Base-by-base conservation (phyloP, 108 stramenopile species). In the Pseudonitzschia pungens region DNA sequence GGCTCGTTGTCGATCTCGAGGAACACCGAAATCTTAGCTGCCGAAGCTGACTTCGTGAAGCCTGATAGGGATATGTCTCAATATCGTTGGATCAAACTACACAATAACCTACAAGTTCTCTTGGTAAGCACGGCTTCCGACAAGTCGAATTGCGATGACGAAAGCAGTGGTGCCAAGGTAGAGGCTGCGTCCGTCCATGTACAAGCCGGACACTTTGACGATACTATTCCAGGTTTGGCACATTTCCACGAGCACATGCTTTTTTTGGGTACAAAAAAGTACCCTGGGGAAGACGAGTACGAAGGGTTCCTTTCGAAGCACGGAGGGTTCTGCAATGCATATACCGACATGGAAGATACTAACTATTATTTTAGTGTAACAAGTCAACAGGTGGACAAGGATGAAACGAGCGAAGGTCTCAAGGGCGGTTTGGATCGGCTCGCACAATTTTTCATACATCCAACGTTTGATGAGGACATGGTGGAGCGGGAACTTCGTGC, bases 221-320 rank as follows among this genome's bases (percentile, higher is more conserved):
- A 92, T 51, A 80, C 79, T 5, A 57, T 81, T 45, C 80, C 89
- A 12, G 90, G 94, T 24, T 69, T 95, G 26, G 91, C 92, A 14
- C 96, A 97, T 58, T 97, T 97, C 67, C 90, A 96, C 78, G 98
- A 99, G 73, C 95, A 96, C 78, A 70, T 70, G 69, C 55, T 57
- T 42, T 99, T 99, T 81, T 83, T 99, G 68, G 98, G 98, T 0
- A 98, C 96, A 9, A 81, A 92, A 65, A 96, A 95, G 75, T 98
- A 97, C 84, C 95, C 96, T 15, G 74, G 81, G 31, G 98, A 97
- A 72, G 82, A 96, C 64, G 96, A 90, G 62, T 99, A 92, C 71
- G 90, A 93, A 72, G 78, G 82, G 27, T 99, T 83, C 73, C 73
- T 99, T 18, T 83, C 79, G 31, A 79, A 73, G 54, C 80, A 96